Base-by-base conservation (phyloP, 2,329 filamentous ascomycete genomes). In the Xylaria sp. region DNA sequence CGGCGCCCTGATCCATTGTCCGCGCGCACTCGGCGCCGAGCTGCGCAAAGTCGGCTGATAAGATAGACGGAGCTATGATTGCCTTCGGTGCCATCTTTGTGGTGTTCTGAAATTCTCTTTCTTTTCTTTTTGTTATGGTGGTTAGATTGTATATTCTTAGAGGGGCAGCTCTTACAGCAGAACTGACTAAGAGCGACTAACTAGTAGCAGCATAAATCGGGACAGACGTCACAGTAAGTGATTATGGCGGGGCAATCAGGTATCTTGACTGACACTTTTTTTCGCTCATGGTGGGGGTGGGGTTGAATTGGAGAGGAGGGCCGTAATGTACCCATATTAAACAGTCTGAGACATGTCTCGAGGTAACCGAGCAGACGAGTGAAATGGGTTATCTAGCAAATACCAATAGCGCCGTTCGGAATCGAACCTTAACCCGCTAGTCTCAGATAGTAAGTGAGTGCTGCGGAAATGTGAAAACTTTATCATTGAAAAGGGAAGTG, bases 11-110 rank as follows among this genome's bases (percentile, higher is more conserved):
- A 60, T 87, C 86, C 77, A 99, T 98, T 68, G 94, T 97, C 76
- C 89, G 88, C 60, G 90, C 89, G 84, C 96, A 99, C 81, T 93
- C 95, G 77, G 90, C 88, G 75, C 95, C 94, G 66, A 99, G 88
- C 73, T 91, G 87, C 78, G 90, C 94, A 83, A 99, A 99, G 86
- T 99, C 95, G 73, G 95, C 95, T 77, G 94, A 97, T 69, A 99
- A 90, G 76, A 99, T 98, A n/a, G 95, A 98, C 35, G 96, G 96
- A 18, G 95, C 95, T 77, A 99, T 97, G 81, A 99, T 98, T 57
- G 96, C 92, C 71, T 91, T 90, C 27, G 95, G 96, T 66, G 93
- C 86, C 95, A 98, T 98, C 40, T 32, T 67, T 71, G 58, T 61
- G 12, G 48, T 29, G 2, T 23, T 32, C 23, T 47, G 1, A 13